phyloP scores from a whole-genome alignment of 2,329 filamentous ascomycete species.

The Calonectria ilicicola region DNA sequence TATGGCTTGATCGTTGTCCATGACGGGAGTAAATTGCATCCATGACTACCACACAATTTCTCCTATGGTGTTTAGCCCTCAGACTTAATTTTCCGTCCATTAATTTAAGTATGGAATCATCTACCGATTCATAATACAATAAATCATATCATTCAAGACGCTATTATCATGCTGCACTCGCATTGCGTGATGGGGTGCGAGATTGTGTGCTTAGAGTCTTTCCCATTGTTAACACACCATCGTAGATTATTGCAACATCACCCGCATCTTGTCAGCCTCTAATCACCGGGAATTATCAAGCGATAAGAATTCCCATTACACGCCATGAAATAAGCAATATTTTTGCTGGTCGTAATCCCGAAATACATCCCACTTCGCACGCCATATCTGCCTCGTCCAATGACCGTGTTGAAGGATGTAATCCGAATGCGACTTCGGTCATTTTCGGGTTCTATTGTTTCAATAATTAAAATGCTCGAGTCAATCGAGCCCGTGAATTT shows the following conservation, averaged over 20 bases:
- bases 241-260: neutral
- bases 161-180: neutral
- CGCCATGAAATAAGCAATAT: neutral
- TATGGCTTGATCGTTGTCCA: too few relatives aligned
- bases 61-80: too few relatives aligned
- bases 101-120: too few relatives aligned
- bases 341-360: neutral
- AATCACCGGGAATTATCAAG: neutral
- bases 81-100: too few relatives aligned
- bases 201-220: neutral
- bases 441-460: neutral
- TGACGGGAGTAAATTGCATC: too few relatives aligned
- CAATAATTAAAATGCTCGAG: neutral
- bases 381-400: neutral
- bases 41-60: too few relatives aligned
- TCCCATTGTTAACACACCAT: neutral
- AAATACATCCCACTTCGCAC: slow-evolving; percentile 2
- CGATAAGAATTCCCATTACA: neutral
- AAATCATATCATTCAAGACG: neutral
- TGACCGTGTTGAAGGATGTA: neutral
- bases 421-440: neutral
- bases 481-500: neutral
- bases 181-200: neutral
- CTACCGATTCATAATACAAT: too few relatives aligned
- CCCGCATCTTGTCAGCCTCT: neutral